These are phyloP conservation scores for Monilinia vaccinii-corymbosi DNA, from an alignment of 2,329 filamentous ascomycete species.

Conservation along the genomic window DNA sequence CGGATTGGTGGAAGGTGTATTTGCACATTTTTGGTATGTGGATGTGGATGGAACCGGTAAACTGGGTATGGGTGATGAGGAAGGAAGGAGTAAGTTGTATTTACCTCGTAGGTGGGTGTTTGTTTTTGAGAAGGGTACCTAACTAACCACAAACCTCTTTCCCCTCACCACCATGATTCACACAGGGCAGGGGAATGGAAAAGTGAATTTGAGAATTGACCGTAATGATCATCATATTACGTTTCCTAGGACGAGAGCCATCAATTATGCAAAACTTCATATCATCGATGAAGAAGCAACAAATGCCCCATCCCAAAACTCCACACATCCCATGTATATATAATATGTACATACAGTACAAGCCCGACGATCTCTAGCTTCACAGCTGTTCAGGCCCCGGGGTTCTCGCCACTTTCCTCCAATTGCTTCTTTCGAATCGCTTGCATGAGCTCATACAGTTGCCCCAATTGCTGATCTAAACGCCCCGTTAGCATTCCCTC, in stretches of 20 bases:
- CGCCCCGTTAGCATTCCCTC: conserved; percentile 5
- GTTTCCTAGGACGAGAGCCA: neutral
- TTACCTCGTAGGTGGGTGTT: too few relatives aligned
- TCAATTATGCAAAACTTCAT: neutral
- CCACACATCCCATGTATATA: neutral
- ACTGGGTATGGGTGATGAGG: too few relatives aligned
- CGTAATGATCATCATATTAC: neutral
- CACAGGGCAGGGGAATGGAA: neutral
- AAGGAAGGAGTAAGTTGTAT: too few relatives aligned
- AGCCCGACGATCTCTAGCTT: neutral
- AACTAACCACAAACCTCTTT: neutral
- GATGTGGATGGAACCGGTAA: too few relatives aligned
- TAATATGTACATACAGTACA: conserved; percentile 6
- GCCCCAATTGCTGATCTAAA: conserved; percentile 81
- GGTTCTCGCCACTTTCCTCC: conserved; percentile 4
- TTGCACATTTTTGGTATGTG: neutral
- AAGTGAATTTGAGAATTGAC: neutral
- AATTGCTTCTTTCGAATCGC: conserved; percentile 48
- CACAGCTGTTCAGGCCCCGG: neutral
- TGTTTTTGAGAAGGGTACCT: neutral
- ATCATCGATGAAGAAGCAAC: neutral
- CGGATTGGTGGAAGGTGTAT: conserved; percentile 4
- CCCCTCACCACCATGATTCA: neutral
- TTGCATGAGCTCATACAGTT: conserved; percentile 90
- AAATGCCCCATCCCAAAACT: neutral